Evolutionary conservation across 305 asterid species (phyloP), one percentile per base, ranked within the genome.

Genomic region (Petunia hybrid): DNA sequence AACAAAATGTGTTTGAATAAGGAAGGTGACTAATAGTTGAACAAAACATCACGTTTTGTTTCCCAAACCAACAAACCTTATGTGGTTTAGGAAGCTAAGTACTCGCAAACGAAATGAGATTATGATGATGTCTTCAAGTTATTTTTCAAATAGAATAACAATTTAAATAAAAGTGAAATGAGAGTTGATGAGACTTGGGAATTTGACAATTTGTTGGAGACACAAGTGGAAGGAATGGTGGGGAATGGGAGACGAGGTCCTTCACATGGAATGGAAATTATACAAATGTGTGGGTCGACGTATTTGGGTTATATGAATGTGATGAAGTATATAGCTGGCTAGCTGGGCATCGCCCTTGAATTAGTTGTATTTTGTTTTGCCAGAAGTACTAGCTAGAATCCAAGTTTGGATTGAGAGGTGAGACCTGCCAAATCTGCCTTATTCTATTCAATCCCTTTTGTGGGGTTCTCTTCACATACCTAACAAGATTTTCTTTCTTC

Each of bases 351-450:
- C 5, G 73, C 48, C 35, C 48, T 65, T 39, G 31, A 13, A 12
- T 40, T 10, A 12, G 5, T 53, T 53, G n/a, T 65, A 39, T 39
- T 65, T 66, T 66, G 74, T 66, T 66, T 66, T 14, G 74, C 14
- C 35, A 41, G 53, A 22, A 22, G 31, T 22, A 22, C 31, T 22
- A 22, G 31, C 31, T 40, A 66, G 74, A 66, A 6, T 66, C 74
- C 74, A 66, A 66, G 74, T 66, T 66, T 13, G 53, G 74, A 66
- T 66, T 66, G 38, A 66, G 46, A 66, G 41, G 53, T 66, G 36
- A 66, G 53, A 66, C 53, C 74, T 41, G 74, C 53, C 74, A 66
- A 66, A 66, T 66, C 53, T 66, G 12, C 74, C 74, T 66, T 66
- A 56, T 56, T 56, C 61, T 56, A 56, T 53, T 53, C 57, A 53